Percentiles rank a stretch among this genome's conserved stretches.
phyloP scores from a whole-genome alignment of 441 rosid species.

The Adansonia madagascariensis region DNA sequence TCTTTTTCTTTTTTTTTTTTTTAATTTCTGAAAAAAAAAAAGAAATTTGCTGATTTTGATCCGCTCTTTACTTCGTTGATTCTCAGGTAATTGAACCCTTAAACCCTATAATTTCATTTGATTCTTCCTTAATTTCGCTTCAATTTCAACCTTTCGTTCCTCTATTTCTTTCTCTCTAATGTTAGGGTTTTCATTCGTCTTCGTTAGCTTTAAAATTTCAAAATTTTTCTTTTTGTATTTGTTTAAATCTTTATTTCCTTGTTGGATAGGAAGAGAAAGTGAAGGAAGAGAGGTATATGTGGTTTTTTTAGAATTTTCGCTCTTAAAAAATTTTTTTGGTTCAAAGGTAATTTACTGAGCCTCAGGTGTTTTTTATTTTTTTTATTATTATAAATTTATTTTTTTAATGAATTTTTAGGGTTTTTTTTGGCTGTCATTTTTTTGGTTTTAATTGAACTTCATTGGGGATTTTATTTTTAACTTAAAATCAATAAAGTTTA shows the following conservation, averaged over 20 bases:
- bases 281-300: constrained; percentile 5
- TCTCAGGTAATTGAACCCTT: constrained; percentile 24
- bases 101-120: not conserved
- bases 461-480: constrained; percentile 2
- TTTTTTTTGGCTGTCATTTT: not conserved
- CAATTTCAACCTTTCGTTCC: constrained; percentile 4
- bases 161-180: not conserved
- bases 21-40: not conserved
- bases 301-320: not conserved
- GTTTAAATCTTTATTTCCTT: not conserved
- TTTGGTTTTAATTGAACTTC: not conserved
- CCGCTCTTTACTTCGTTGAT: constrained; percentile 24
- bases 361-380: not conserved
- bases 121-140: not conserved
- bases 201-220: constrained; percentile 1
- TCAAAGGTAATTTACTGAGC: not conserved
- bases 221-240: not conserved
- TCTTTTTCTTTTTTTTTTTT: not conserved
- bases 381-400: not conserved
- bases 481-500: constrained; percentile 6
- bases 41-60: constrained; percentile 22
- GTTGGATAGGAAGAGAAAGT: not conserved
- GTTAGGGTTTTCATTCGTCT: constrained; percentile 2
- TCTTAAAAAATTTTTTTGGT: not conserved
- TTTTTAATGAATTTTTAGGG: not conserved